Conservation (phyloP, 139 green algal species). For the Pycnococcus provasolii region DNA sequence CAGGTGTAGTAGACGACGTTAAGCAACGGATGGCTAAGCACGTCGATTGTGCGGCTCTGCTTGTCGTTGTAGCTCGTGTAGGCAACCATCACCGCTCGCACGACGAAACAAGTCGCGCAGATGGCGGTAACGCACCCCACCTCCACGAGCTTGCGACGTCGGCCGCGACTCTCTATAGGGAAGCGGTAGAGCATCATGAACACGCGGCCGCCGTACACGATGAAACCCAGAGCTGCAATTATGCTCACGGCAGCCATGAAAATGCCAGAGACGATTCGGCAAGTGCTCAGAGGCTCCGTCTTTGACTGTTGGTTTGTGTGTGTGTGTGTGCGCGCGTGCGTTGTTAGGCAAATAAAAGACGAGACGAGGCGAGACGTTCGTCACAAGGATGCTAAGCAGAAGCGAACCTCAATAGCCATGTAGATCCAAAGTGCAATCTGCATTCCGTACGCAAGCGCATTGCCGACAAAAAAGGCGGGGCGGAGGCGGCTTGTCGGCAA, state of each 20-base stretch:
- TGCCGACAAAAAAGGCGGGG: slow-evolving; percentile 72
- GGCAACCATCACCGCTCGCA: slow-evolving; percentile 33
- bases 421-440: slow-evolving; percentile 38
- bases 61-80: not conserved
- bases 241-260: slow-evolving; percentile 52
- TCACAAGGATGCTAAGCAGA: too few species aligned
- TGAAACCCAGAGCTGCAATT: slow-evolving; percentile 65
- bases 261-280: not conserved
- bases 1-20: slow-evolving; percentile 78
- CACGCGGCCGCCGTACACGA: slow-evolving; percentile 76
- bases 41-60: slow-evolving; percentile 35
- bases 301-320: too few species aligned
- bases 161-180: slow-evolving; percentile 81
- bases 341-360: too few species aligned
- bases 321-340: too few species aligned
- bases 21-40: slow-evolving; percentile 54
- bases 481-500: slow-evolving; percentile 64
- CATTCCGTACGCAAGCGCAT: slow-evolving; percentile 68
- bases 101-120: slow-evolving; percentile 77
- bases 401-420: not conserved
- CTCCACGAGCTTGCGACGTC: slow-evolving; percentile 92
- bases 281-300: too few species aligned
- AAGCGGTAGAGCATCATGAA: slow-evolving; percentile 90
- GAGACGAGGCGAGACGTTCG: too few species aligned
- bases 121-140: slow-evolving; percentile 84